Evolutionary conservation across 2,329 filamentous ascomycete species (phyloP).

Genomic region (Colletotrichum siamense): DNA sequence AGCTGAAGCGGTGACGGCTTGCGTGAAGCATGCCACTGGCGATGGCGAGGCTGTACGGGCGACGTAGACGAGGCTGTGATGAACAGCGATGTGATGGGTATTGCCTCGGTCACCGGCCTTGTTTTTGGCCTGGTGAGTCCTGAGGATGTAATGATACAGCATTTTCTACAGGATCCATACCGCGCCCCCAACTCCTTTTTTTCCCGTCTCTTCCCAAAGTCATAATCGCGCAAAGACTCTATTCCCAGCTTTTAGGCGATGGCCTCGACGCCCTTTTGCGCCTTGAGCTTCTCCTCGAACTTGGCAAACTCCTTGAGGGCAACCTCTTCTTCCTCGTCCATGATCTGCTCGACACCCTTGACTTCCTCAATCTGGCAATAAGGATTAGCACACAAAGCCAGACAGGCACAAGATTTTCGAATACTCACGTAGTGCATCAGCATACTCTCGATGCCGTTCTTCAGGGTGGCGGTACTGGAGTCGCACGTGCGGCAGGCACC

Average conservation of each 20-base stretch:
- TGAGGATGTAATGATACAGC: conserved; percentile 5
- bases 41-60: not conserved
- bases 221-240: not conserved
- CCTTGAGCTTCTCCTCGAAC: conserved; percentile 83
- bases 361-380: conserved; percentile 87
- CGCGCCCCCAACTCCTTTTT: not conserved
- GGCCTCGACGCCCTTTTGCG: conserved; percentile 49
- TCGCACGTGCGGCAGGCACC: conserved; percentile 96
- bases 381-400: conserved; percentile 22
- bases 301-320: conserved; percentile 87
- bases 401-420: not conserved
- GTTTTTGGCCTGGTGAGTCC: not conserved
- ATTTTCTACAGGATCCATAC: not conserved
- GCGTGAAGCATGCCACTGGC: not conserved
- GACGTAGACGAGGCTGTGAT: not conserved
- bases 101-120: conserved; percentile 3
- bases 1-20: not conserved
- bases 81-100: conserved; percentile 4
- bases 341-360: conserved; percentile 86
- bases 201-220: not conserved
- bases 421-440: conserved; percentile 88
- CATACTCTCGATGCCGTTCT: conserved; percentile 99
- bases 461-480: conserved; percentile 93
- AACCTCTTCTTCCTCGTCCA: conserved; percentile 92
- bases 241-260: not conserved